phyloP scores from a whole-genome alignment of 331 rosid species.

The Cydonia oblonga region DNA sequence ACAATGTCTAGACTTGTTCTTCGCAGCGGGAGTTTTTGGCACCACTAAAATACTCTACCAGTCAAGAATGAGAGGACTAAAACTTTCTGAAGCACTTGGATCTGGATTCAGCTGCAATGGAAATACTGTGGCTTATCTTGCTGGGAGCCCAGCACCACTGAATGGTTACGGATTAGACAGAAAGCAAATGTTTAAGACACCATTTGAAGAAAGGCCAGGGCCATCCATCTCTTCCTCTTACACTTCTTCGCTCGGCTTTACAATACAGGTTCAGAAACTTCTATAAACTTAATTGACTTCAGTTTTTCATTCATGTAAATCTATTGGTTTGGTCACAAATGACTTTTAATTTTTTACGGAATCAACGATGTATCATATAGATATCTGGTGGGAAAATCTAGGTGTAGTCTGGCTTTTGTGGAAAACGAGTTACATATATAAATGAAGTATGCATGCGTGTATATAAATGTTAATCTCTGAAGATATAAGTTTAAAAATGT shows the following conservation, averaged over 20 bases:
- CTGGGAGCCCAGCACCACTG: slow-evolving; percentile 24
- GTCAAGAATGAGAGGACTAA: slow-evolving; percentile 30
- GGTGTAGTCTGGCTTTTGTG: not conserved
- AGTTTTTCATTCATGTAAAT: not conserved
- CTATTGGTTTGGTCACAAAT: not conserved
- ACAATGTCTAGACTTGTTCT: not conserved
- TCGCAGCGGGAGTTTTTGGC: slow-evolving; percentile 28
- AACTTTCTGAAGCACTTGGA: slow-evolving; percentile 25
- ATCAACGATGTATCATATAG: not conserved
- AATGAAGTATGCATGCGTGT: not conserved
- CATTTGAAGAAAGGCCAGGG: slow-evolving; percentile 28
- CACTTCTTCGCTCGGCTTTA: slow-evolving; percentile 27
- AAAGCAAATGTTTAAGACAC: slow-evolving; percentile 17
- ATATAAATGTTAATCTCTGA: not conserved
- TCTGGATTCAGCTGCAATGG: slow-evolving; percentile 35
- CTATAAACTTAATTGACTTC: not conserved
- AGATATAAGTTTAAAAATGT: not conserved
- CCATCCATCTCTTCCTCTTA: slow-evolving; percentile 28
- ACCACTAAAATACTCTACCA: slow-evolving; percentile 28
- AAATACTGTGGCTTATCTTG: slow-evolving; percentile 27
- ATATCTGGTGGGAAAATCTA: not conserved
- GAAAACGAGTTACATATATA: not conserved
- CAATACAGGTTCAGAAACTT: slow-evolving; percentile 19
- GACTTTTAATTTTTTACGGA: not conserved
- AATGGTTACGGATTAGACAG: slow-evolving; percentile 15